Base-by-base conservation (phyloP, 177 flowering plant genomes). In the Tripterygium wilfordii region DNA sequence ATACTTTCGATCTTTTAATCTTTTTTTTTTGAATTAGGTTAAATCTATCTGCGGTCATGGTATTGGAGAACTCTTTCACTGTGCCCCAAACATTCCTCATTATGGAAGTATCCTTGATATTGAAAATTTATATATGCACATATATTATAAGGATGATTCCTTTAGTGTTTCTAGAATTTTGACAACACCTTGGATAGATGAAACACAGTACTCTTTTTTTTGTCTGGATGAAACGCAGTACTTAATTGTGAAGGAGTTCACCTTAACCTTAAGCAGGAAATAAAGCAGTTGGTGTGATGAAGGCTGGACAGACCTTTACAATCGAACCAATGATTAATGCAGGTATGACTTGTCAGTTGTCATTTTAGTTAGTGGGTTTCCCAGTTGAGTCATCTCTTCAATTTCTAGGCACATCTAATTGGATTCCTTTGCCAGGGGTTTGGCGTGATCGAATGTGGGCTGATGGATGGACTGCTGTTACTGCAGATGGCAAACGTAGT, bases 361-460 rank as follows among this genome's bases (percentile, higher is more conserved):
- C n/a, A n/a, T n/a, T n/a, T n/a, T n/a, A n/a, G n/a, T n/a, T n/a
- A n/a, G n/a, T n/a, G n/a, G 65, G 14, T 17, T 49, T 25, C 14
- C 0, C 6, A 8, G n/a, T n/a, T n/a, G n/a, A n/a, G n/a, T n/a
- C n/a, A n/a, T n/a, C n/a, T n/a, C n/a, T n/a, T n/a, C n/a, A 88
- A 85, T 79, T 40, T 56, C 74, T 58, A n/a, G n/a, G n/a, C n/a
- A n/a, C n/a, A 37, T 3, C n/a, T n/a, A n/a, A n/a, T n/a, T 16
- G 19, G 20, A 7, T 19, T 37, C 22, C 19, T 19, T 13, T n/a
- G 12, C 23, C 52, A 92, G 97, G 98, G 36, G 84, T 84, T 32
- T 92, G 97, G 97, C 85, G 88, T 51, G 97, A 89, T 54, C 82
- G 85, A 15, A 77, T 80, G 86, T 92, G 98, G 98, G 97, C 98